Evolutionary conservation across 1,284 basidiomycete species (phyloP).

Genomic region (Microstroma glucosiphilum): DNA sequence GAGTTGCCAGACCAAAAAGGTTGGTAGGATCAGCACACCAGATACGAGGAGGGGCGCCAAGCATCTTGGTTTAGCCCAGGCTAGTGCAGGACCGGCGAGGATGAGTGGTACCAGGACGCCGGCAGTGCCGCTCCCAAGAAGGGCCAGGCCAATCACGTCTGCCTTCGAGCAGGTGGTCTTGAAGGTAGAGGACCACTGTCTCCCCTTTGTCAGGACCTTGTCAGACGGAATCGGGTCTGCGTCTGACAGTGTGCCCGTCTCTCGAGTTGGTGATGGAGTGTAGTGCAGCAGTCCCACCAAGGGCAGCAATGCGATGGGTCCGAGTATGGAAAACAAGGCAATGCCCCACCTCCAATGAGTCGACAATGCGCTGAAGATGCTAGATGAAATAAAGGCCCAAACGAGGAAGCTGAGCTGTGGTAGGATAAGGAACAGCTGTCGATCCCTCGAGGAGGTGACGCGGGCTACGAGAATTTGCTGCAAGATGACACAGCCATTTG

Average conservation of each 20-base stretch:
- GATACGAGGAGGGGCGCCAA: not conserved
- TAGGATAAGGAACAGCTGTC: conserved; percentile 12
- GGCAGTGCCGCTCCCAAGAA: not conserved
- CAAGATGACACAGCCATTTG: conserved; percentile 15
- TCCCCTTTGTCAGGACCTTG: no score
- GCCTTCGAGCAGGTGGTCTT: not conserved
- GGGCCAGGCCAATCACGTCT: conserved; percentile 10
- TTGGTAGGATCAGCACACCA: not conserved
- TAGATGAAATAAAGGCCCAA: conserved; percentile 13
- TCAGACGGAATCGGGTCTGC: no score
- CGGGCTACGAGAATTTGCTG: conserved; percentile 14
- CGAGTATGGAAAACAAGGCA: conserved; percentile 17
- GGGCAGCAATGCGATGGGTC: conserved; percentile 14
- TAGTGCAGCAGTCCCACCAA: conserved; percentile 8
- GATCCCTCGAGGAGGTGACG: conserved; percentile 16
- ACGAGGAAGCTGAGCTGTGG: conserved; percentile 18
- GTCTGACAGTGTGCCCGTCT: not conserved
- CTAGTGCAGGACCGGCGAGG: not conserved
- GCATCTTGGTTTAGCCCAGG: not conserved
- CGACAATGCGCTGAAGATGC: conserved; percentile 14
- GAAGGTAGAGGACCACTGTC: no score
- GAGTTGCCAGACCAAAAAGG: conserved; percentile 3
- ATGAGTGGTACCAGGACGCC: conserved; percentile 12
- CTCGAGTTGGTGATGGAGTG: conserved; percentile 1
- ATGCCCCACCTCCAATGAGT: conserved; percentile 19